Base-by-base conservation (phyloP, 345 rosid genomes). In the Corchorus olitorius region DNA sequence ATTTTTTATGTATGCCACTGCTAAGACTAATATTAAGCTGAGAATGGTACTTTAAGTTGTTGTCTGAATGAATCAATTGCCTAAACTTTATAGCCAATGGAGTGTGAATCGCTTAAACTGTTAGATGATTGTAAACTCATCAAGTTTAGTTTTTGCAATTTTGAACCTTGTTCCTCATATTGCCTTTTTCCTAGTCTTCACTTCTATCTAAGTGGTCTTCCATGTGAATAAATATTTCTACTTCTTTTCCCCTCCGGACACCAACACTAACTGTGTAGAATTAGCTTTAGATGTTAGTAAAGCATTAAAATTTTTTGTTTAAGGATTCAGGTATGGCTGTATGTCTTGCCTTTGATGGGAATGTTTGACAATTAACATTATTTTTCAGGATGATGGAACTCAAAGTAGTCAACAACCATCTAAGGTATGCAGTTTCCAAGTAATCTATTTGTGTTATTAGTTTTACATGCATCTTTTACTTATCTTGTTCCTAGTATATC, bases 401-500 rank as follows among this genome's bases (percentile, higher is more conserved):
- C 27, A 27, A 0, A 61, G 77, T n/a, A 75, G 45, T 53, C 82
- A 76, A 13, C 85, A 86, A 79, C 88, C 84, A 74, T 52, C 89
- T 20, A 86, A 84, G 88, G 89, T 86, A 78, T 64, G 59, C 52
- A 12, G 53, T 46, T 66, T 53, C 27, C 4, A 17, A 16, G 56
- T 20, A 15, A 60, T 70, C 41, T 49, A 6, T 48, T 50, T 59
- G 27, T 60, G 22, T 60, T 43, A 50, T 19, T 22, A 41, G 50
- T 35, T 74, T 66, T 45, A 19, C 59, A 1, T 53, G 55, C 34
- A 8, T 53, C 73, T 33, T 19, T 75, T 72, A 22, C 16, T 33
- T 53, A 10, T 67, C 68, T 59, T 73, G 34, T 52, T 74, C 53
- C 54, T 41, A 17, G 35, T 17, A 3, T 27, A 52, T 59, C 41